These are phyloP conservation scores for Geranium incanum DNA, from an alignment of 441 rosid species.

Conservation along the genomic window DNA sequence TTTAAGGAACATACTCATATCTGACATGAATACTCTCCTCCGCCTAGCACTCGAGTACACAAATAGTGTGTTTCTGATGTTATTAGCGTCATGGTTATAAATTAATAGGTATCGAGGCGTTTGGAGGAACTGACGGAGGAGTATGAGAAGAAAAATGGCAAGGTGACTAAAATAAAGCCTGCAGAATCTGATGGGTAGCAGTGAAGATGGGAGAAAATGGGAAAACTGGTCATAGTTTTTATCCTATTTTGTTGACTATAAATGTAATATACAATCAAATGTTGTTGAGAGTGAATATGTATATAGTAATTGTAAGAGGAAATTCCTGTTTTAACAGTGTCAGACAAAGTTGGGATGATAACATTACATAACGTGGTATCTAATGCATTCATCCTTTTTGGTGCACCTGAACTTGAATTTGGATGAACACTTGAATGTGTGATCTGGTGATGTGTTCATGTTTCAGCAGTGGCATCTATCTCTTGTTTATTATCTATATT, in stretches of 20 bases:
- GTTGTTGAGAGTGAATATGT: not conserved
- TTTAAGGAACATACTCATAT: too few relatives aligned
- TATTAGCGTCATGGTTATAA: not conserved
- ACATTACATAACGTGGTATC: not conserved
- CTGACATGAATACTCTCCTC: too few relatives aligned
- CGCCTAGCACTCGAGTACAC: not conserved
- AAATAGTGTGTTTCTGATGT: slow-evolving; percentile 2
- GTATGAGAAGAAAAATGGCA: slow-evolving; percentile 41
- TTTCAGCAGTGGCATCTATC: too few relatives aligned
- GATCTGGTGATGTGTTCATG: too few relatives aligned
- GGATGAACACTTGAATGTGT: too few relatives aligned
- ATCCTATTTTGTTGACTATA: too few relatives aligned
- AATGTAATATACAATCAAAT: not conserved
- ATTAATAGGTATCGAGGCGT: slow-evolving; percentile 57
- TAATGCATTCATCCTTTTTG: not conserved
- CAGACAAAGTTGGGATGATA: not conserved
- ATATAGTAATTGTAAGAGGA: not conserved
- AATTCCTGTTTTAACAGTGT: not conserved
- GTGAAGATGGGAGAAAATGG: too few relatives aligned
- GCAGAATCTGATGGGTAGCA: slow-evolving; percentile 23
- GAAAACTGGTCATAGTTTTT: too few relatives aligned
- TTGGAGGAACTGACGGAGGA: slow-evolving; percentile 58
- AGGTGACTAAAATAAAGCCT: slow-evolving; percentile 23
- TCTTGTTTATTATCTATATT: too few relatives aligned
- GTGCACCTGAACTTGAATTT: too few relatives aligned